These are phyloP conservation scores for Chaetomium sp. DNA, from an alignment of 2,329 filamentous ascomycete genomes.

Conservation along the genomic window DNA sequence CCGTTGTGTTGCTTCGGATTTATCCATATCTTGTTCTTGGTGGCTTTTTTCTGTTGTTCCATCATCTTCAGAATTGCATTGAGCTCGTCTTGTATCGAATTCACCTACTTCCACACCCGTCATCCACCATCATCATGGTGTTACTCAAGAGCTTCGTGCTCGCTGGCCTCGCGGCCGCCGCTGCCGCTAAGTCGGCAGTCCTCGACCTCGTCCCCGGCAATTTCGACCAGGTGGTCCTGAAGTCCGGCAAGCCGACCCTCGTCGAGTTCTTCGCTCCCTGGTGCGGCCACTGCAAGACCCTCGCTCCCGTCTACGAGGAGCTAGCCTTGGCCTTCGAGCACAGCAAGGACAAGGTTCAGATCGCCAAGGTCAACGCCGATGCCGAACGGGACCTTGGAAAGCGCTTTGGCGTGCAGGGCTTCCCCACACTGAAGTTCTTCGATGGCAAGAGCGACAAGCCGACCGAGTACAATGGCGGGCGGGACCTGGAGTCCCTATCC, in stretches of 20 bases:
- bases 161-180: slow-evolving; percentile 56
- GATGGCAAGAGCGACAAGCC: slow-evolving; percentile 90
- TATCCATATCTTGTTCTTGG: slow-evolving; percentile 12
- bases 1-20: slow-evolving; percentile 19
- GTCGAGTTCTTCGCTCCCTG: slow-evolving; percentile 98
- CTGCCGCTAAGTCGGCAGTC: slow-evolving; percentile 76
- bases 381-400: slow-evolving; percentile 81
- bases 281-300: slow-evolving; percentile 99
- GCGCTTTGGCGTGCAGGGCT: slow-evolving; percentile 87
- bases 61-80: slow-evolving; percentile 3
- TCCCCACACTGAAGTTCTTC: slow-evolving; percentile 97
- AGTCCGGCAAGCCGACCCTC: slow-evolving; percentile 91
- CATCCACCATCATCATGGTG: slow-evolving; percentile 50
- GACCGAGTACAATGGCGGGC: slow-evolving; percentile 79
- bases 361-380: slow-evolving; percentile 96
- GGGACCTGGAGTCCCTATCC: slow-evolving; percentile 82
- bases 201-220: slow-evolving; percentile 86
- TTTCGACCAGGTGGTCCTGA: slow-evolving; percentile 86
- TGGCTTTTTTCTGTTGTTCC: slow-evolving; percentile 14
- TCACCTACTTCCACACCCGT: background rate
- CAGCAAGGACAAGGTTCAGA: slow-evolving; percentile 72
- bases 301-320: slow-evolving; percentile 93
- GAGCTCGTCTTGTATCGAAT: slow-evolving; percentile 7
- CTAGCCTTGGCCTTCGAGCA: slow-evolving; percentile 74
- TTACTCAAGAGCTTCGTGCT: slow-evolving; percentile 63